These are phyloP conservation scores for Cryptococcus depauperatus DNA, from an alignment of 1,284 basidiomycete genomes.

Conservation along the genomic window DNA sequence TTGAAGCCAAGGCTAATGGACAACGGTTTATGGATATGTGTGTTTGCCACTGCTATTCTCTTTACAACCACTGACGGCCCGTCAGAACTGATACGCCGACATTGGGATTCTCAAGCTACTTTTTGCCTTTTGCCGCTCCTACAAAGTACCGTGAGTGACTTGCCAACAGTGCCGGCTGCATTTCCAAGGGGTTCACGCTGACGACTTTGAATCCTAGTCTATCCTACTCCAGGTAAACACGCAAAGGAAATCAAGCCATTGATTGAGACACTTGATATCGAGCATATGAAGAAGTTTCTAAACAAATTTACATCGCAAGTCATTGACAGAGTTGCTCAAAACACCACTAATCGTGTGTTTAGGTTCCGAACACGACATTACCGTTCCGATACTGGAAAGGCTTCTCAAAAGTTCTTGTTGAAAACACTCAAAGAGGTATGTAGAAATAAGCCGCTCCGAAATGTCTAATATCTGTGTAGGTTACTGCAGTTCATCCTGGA, in stretches of 20 bases:
- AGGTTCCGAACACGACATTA: conserved; percentile 47
- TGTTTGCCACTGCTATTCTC: conserved; percentile 17
- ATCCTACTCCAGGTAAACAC: conserved; percentile 38
- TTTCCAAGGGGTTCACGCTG: background rate
- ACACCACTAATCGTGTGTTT: too few species aligned
- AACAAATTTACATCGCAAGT: conserved; percentile 56
- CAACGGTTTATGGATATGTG: conserved; percentile 76
- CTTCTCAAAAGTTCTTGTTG: conserved; percentile 73
- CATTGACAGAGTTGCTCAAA: conserved; percentile 13
- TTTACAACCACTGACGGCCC: conserved; percentile 6
- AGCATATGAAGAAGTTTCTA: conserved; percentile 54
- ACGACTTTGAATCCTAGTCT: conserved; percentile 16
- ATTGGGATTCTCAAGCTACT: conserved; percentile 40
- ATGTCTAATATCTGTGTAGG: conserved; percentile 47
- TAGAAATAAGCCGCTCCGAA: background rate
- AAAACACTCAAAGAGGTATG: conserved; percentile 60
- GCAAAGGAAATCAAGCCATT: conserved; percentile 32
- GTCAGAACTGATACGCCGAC: conserved; percentile 64
- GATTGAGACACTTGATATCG: conserved; percentile 31
- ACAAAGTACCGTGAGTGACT: conserved; percentile 35
- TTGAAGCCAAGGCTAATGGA: conserved; percentile 59
- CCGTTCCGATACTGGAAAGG: conserved; percentile 58
- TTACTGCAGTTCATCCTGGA: conserved; percentile 55
- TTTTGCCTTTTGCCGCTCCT: conserved; percentile 29
- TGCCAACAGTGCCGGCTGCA: background rate